Conservation (phyloP, 495 filamentous ascomycete species). For the Cairneyella variabilis region DNA sequence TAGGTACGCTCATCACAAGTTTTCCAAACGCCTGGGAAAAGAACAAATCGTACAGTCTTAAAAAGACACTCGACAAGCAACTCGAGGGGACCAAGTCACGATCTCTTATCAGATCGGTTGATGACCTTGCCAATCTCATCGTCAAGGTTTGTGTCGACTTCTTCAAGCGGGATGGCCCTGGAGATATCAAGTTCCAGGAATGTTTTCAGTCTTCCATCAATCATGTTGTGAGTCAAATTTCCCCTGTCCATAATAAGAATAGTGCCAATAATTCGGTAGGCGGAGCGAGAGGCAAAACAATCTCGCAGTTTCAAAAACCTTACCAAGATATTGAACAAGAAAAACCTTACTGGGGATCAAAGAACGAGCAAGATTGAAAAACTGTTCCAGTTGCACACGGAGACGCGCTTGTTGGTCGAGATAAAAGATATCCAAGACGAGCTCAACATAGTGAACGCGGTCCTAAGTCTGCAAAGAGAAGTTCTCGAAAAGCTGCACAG, state of each 20-base stretch:
- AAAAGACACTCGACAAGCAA: neutral
- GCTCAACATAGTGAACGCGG: neutral
- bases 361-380: neutral
- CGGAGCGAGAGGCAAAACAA: neutral
- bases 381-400: neutral
- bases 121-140: neutral
- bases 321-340: neutral
- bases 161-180: neutral
- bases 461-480: neutral
- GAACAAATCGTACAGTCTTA: neutral
- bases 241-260: neutral
- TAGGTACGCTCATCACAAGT: neutral
- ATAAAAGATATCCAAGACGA: slow-evolving; percentile 1
- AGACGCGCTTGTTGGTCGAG: neutral
- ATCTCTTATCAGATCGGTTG: neutral
- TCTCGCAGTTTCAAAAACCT: neutral
- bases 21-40: neutral
- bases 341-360: neutral
- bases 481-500: neutral
- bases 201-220: neutral
- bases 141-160: neutral
- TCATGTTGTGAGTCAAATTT: neutral
- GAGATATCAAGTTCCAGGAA: neutral
- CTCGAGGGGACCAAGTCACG: neutral
- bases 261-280: neutral